Evolutionary conservation across 345 rosid genomes (phyloP), one percentile per base, ranked within the genome.

Genomic region (Erysimum cheiranthoides): DNA sequence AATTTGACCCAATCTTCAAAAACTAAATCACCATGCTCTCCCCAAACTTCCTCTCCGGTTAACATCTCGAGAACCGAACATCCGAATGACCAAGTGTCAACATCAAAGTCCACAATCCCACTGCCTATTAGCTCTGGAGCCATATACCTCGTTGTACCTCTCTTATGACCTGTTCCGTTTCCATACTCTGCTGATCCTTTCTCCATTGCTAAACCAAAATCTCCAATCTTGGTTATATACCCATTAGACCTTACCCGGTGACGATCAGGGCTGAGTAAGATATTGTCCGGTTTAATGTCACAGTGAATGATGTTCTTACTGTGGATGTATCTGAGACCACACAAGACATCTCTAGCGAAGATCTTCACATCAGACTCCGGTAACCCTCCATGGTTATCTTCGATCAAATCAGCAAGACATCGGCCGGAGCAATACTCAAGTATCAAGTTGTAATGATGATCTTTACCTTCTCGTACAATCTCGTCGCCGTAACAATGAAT

Each of bases 271-370:
- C 4, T n/a, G 10, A 75, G 73, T 1, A 75, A 39, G 38, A 75
- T 18, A 32, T 75, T 75, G 3, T 49, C 73, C 1, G 79, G 73
- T 75, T 75, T 75, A 2, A 75, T 75, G 4, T 75, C 79, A 17
- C 79, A 67, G 2, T 75, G 73, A 10, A 75, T 13, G 8, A 67
- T 75, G 34, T 68, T 38, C 0, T 3, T 2, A 5, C 2, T 8
- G 9, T 75, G 79, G 1, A 75, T 39, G 39, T 67, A 32, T 0
- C 0, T 5, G 12, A 75, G 53, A 68, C 79, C 79, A 13, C 1
- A 52, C 36, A 73, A 11, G 3, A 73, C 13, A 64, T 73, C 71
- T 18, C n/a, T 43, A 5, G 71, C 64, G 12, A 73, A 62, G 0
- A 61, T 10, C 9, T 39, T 73, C 4, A 62, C 70, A 18, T 52